Evolutionary conservation across 2,329 filamentous ascomycete genomes (phyloP).

Genomic region (Chaetomiaceae sp.): DNA sequence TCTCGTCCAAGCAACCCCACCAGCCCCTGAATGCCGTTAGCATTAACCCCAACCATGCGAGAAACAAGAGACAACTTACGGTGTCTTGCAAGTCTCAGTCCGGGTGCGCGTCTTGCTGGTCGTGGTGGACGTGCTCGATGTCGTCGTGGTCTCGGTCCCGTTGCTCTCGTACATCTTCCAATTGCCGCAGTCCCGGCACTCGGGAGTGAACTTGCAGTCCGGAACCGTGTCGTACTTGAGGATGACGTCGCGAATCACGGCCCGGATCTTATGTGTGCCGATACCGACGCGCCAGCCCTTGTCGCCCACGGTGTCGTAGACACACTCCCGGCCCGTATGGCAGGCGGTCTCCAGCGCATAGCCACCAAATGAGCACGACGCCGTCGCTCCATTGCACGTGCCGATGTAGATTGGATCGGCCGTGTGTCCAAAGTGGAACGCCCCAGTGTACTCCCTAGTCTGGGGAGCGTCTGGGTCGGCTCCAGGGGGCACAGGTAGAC

Average conservation of each 20-base stretch:
- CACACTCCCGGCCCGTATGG: constrained; percentile 81
- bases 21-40: constrained; percentile 51
- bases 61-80: constrained; percentile 32
- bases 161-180: constrained; percentile 98
- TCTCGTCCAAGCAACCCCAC: constrained; percentile 76
- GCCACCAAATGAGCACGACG: constrained; percentile 83
- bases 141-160: constrained; percentile 70
- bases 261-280: constrained; percentile 83
- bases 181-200: constrained; percentile 82
- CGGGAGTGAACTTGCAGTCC: constrained; percentile 66
- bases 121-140: constrained; percentile 52
- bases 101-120: constrained; percentile 60
- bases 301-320: constrained; percentile 88
- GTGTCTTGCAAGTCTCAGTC: constrained; percentile 84
- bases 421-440: constrained; percentile 90
- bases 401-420: constrained; percentile 95
- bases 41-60: not conserved
- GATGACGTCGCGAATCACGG: constrained; percentile 84
- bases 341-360: constrained; percentile 94
- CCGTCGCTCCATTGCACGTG: constrained; percentile 84
- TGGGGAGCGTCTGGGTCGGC: constrained; percentile 68
- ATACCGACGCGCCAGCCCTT: constrained; percentile 90
- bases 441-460: constrained; percentile 65
- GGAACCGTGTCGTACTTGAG: constrained; percentile 78
- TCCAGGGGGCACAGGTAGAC: constrained; percentile 79